Evolutionary conservation across 208 protist species (phyloP).

Genomic region (Crithidia fasciculata): DNA sequence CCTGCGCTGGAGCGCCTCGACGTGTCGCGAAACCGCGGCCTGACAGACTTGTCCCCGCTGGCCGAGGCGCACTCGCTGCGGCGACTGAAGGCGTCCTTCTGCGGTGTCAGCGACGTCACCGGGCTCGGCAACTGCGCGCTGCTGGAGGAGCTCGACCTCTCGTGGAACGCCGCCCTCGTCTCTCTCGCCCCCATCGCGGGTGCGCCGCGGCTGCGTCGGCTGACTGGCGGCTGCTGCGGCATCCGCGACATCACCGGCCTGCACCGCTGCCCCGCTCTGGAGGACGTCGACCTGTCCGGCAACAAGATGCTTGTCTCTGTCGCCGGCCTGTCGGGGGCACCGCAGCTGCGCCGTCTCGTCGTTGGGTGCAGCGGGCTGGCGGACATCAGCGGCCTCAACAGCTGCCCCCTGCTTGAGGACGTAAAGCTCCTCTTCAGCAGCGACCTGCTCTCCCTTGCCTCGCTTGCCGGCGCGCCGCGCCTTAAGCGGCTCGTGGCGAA

Average conservation of each 20-base stretch:
- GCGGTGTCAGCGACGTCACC: neutral
- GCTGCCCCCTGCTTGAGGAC: constrained; percentile 1
- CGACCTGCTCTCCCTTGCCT: neutral
- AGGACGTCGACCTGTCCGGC: constrained; percentile 9
- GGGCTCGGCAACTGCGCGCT: neutral
- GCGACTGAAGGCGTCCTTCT: constrained; percentile 16
- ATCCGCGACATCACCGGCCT: constrained; percentile 2
- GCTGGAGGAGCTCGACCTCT: constrained; percentile 6
- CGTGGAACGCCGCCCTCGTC: constrained; percentile 1
- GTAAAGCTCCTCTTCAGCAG: neutral
- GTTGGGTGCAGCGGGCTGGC: constrained; percentile 10
- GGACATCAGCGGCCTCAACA: neutral
- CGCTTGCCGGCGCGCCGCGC: neutral
- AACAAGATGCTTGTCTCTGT: constrained; percentile 5
- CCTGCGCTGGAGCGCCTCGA: constrained; percentile 1
- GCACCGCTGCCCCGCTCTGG: neutral
- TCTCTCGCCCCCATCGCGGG: constrained; percentile 10
- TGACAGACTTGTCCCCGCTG: constrained; percentile 5
- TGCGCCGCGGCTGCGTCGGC: neutral
- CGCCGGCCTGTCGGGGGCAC: constrained; percentile 1
- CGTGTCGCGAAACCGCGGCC: constrained; percentile 3
- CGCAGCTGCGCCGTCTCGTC: constrained; percentile 10
- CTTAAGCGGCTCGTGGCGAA: constrained; percentile 1
- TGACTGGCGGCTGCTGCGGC: constrained; percentile 1
- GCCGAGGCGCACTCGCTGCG: neutral